Evolutionary conservation across 805 yeast species (phyloP), one percentile per base, ranked within the genome.

Genomic region (Alloascoidea africana): DNA sequence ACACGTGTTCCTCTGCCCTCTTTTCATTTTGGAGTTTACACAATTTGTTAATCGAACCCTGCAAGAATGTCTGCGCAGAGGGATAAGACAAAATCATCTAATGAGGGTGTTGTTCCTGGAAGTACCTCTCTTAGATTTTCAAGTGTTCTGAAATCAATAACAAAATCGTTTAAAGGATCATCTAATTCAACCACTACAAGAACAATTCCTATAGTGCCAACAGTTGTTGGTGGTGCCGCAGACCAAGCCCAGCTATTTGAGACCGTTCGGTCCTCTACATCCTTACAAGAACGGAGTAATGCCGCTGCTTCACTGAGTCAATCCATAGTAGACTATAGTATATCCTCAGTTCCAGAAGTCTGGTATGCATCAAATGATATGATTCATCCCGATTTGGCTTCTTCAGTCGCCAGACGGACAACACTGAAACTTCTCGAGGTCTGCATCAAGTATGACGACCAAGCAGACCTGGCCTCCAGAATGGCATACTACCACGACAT

Each of bases 331-430:
- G 68, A 64, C 36, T 65, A 64, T 36, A 60, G 76, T 2, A 65
- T 74, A 2, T 63, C 76, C 0, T 68, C 79, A 2, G 63, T 82
- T 3, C 75, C 83, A 0, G 86, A 80, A 43, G 63, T 83, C 1
- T 84, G 95, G 95, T 73, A 76, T 51, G 56, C 74, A 37, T 76
- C 79, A 0, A 59, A 69, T 41, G 70, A 66, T 37, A 54, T 77
- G 51, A 62, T 81, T 37, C 58, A 59, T 4, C 50, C 57, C 0
- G 50, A 52, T 2, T 51, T 48, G 19, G 53, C 51, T n/a, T 48
- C 46, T 15, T 39, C 52, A 1, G 59, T 55, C 14, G 53, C 62
- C 3, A 56, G 77, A 17, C 55, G 66, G 19, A 66, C 68, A 1
- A 75, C 76, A 0, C 53, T 82, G 23, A 53, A 61, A 14, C 57